Evolutionary conservation across 129 eudicot genomes (phyloP).

Genomic region (Silybum marianum): DNA sequence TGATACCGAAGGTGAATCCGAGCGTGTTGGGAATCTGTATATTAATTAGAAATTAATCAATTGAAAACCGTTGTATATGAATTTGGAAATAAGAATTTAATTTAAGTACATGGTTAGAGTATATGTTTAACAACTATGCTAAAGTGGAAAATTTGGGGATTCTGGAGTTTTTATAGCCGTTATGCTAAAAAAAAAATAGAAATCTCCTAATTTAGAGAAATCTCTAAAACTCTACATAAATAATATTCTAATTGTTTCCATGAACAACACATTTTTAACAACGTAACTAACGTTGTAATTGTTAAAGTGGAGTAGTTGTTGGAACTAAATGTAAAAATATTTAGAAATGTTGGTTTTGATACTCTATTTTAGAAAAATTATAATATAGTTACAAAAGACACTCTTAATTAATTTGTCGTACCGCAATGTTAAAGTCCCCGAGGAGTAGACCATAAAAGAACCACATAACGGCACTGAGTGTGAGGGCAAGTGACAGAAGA

Average conservation of each 20-base stretch:
- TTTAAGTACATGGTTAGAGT: too few species aligned
- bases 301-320: background rate
- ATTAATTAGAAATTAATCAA: background rate
- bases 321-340: background rate
- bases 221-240: too few species aligned
- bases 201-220: too few species aligned
- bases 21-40: slow-evolving; percentile 65
- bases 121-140: too few species aligned
- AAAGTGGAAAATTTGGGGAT: too few species aligned
- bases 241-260: background rate
- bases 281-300: too few species aligned
- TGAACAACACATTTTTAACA: too few species aligned
- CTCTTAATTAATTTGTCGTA: slow-evolving; percentile 1
- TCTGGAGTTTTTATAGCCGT: too few species aligned
- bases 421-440: slow-evolving; percentile 74
- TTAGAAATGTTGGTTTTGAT: background rate
- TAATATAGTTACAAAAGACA: background rate
- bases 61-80: background rate
- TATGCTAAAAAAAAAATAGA: too few species aligned
- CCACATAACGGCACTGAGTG: slow-evolving; percentile 90
- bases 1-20: slow-evolving; percentile 66
- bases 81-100: background rate
- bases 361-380: background rate
- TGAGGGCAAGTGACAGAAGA: slow-evolving; percentile 68
- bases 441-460: slow-evolving; percentile 80